Evolutionary conservation across 2,329 filamentous ascomycete species (phyloP).

Genomic region (Exophiala xenobiotica): DNA sequence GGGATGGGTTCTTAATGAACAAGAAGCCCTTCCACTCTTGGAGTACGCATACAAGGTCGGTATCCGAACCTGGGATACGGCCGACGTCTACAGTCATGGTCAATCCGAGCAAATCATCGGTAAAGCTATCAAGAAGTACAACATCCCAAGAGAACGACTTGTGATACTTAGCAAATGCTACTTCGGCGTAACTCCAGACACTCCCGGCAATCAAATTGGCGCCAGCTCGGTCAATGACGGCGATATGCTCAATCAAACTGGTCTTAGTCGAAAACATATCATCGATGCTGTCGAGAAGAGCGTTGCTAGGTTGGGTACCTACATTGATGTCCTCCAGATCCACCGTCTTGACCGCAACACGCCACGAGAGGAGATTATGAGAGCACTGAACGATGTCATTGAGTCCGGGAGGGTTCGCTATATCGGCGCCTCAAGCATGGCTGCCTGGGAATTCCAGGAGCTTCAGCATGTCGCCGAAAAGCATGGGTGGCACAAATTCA

Average conservation of each 20-base stretch:
- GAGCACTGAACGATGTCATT: constrained; percentile 45
- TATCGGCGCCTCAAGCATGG: constrained; percentile 39
- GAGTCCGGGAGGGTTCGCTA: constrained; percentile 44
- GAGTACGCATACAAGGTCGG: constrained; percentile 33
- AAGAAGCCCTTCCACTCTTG: constrained; percentile 29
- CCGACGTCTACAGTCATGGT: constrained; percentile 34
- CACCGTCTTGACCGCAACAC: constrained; percentile 46
- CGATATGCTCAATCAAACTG: constrained; percentile 40
- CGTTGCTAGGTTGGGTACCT: constrained; percentile 45
- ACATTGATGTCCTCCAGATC: constrained; percentile 53
- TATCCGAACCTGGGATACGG: constrained; percentile 34
- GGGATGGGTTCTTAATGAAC: constrained; percentile 30
- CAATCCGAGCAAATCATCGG: constrained; percentile 41
- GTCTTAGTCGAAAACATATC: constrained; percentile 59
- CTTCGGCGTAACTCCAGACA: constrained; percentile 38
- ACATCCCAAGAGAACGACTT: constrained; percentile 56
- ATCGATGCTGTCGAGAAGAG: constrained; percentile 59
- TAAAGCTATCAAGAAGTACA: constrained; percentile 60
- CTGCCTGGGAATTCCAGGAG: constrained; percentile 40
- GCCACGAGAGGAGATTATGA: constrained; percentile 52
- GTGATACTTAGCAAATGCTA: constrained; percentile 60
- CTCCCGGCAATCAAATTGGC: constrained; percentile 34
- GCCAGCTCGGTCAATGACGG: constrained; percentile 29
- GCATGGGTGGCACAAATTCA: constrained; percentile 53
- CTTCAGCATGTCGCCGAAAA: constrained; percentile 52